Evolutionary conservation across 495 filamentous ascomycete genomes (phyloP).

Genomic region (Lophiotrema nucula): DNA sequence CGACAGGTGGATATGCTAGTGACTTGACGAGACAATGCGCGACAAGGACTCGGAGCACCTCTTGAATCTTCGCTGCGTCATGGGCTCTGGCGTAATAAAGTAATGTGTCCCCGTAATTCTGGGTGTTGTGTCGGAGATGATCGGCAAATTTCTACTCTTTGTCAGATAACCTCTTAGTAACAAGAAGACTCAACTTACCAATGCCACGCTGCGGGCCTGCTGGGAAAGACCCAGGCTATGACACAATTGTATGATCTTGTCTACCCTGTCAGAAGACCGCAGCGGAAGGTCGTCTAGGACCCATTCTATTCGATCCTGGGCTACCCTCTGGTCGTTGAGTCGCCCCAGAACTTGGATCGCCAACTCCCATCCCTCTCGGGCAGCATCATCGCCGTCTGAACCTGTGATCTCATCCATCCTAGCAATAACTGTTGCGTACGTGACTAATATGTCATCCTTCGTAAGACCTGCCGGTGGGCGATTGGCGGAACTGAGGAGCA

Average conservation of each 20-base stretch:
- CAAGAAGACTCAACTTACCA: slow-evolving; percentile 54
- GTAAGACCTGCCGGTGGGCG: slow-evolving; percentile 23
- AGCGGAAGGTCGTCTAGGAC: slow-evolving; percentile 64
- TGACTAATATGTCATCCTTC: slow-evolving; percentile 70
- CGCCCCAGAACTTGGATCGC: slow-evolving; percentile 73
- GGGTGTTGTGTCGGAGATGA: slow-evolving; percentile 59
- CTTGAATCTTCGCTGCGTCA: slow-evolving; percentile 67
- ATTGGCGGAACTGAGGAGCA: slow-evolving; percentile 57
- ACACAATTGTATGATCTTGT: slow-evolving; percentile 71
- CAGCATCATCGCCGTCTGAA: slow-evolving; percentile 40
- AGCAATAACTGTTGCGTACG: slow-evolving; percentile 62
- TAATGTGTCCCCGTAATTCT: slow-evolving; percentile 76
- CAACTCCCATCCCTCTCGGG: slow-evolving; percentile 78
- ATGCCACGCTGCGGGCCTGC: slow-evolving; percentile 69
- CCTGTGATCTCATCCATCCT: slow-evolving; percentile 41
- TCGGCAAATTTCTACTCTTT: slow-evolving; percentile 70
- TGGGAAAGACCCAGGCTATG: slow-evolving; percentile 66
- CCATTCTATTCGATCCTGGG: slow-evolving; percentile 64
- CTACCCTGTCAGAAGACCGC: slow-evolving; percentile 62
- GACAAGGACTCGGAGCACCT: slow-evolving; percentile 80
- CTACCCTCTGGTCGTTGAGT: slow-evolving; percentile 62
- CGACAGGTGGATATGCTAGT: slow-evolving; percentile 65
- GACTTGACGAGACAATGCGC: slow-evolving; percentile 83
- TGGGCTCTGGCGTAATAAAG: slow-evolving; percentile 84
- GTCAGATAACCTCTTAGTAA: not conserved